These are phyloP conservation scores for Rhizopogon sp. DNA, from an alignment of 768 basidiomycete genomes.

Conservation along the genomic window DNA sequence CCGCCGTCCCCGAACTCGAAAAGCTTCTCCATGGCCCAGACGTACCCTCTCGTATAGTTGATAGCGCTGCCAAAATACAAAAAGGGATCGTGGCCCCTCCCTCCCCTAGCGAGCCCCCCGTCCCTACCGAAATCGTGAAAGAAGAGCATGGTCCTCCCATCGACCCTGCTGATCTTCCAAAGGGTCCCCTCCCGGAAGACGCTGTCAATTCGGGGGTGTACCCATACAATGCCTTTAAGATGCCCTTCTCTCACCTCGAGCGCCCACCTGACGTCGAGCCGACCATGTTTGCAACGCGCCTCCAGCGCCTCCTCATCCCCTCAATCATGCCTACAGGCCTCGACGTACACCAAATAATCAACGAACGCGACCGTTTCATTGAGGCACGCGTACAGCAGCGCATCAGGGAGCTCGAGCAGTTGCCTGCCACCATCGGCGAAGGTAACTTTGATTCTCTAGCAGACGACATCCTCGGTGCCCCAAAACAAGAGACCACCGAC, in stretches of 20 bases:
- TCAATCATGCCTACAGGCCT: constrained; percentile 88
- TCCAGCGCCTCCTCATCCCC: constrained; percentile 81
- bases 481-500: constrained; percentile 18
- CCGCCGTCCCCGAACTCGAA: constrained; percentile 57
- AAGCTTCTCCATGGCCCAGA: constrained; percentile 59
- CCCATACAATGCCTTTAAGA: constrained; percentile 86
- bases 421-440: constrained; percentile 79
- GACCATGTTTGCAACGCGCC: constrained; percentile 59
- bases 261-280: constrained; percentile 58
- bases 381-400: constrained; percentile 87
- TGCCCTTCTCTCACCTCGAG: constrained; percentile 79
- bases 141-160: constrained; percentile 44
- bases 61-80: constrained; percentile 70
- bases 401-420: constrained; percentile 75
- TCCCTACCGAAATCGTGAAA: constrained; percentile 33
- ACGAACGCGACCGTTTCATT: constrained; percentile 88
- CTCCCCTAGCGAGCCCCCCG: constrained; percentile 15
- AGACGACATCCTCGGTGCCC: constrained; percentile 26
- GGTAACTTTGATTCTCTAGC: constrained; percentile 56
- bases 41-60: constrained; percentile 57
- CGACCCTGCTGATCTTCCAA: constrained; percentile 58
- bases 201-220: constrained; percentile 78
- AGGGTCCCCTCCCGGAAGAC: constrained; percentile 74
- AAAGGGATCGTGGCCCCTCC: constrained; percentile 39
- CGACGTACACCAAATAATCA: constrained; percentile 86